These are phyloP conservation scores for Colletotrichum sp. DNA, from an alignment of 2,329 filamentous ascomycete genomes.

Conservation along the genomic window DNA sequence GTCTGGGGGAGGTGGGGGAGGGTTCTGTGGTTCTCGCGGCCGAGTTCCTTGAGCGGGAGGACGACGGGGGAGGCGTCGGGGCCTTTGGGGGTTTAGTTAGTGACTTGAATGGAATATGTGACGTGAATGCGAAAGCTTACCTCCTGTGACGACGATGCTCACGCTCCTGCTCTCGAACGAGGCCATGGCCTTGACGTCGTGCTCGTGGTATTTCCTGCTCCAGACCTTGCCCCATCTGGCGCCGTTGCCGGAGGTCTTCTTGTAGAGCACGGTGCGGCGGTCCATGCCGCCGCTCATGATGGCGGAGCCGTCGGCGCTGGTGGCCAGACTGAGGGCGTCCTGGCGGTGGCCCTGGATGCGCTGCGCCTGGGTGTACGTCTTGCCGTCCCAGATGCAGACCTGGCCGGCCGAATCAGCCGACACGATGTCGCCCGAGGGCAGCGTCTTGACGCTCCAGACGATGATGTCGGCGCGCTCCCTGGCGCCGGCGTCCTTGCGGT, in stretches of 20 bases:
- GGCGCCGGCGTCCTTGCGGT: conserved; percentile 42
- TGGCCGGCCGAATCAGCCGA: conserved; percentile 96
- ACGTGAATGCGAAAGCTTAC: conserved; percentile 48
- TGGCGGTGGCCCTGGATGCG: conserved; percentile 86
- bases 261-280: conserved; percentile 83
- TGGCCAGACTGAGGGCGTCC: conserved; percentile 87
- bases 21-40: conserved; percentile 83
- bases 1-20: conserved; percentile 86
- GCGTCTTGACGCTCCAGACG: conserved; percentile 90
- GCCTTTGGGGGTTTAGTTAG: conserved; percentile 52
- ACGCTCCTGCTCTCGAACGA: conserved; percentile 84
- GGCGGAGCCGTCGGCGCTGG: conserved; percentile 78
- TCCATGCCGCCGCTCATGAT: conserved; percentile 95
- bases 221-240: conserved; percentile 84
- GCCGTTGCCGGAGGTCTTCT: conserved; percentile 63
- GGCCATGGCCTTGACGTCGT: conserved; percentile 95
- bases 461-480: conserved; percentile 85
- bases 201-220: conserved; percentile 85
- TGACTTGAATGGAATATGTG: neutral
- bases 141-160: conserved; percentile 91
- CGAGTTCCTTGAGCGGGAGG: conserved; percentile 73
- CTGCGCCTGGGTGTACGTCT: conserved; percentile 87
- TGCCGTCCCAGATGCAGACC: conserved; percentile 91
- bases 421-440: conserved; percentile 87
- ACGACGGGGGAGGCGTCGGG: conserved; percentile 86